Evolutionary conservation across 306 rosid species (phyloP), one percentile per base, ranked within the genome.

Genomic region (Crataegus laevigata): DNA sequence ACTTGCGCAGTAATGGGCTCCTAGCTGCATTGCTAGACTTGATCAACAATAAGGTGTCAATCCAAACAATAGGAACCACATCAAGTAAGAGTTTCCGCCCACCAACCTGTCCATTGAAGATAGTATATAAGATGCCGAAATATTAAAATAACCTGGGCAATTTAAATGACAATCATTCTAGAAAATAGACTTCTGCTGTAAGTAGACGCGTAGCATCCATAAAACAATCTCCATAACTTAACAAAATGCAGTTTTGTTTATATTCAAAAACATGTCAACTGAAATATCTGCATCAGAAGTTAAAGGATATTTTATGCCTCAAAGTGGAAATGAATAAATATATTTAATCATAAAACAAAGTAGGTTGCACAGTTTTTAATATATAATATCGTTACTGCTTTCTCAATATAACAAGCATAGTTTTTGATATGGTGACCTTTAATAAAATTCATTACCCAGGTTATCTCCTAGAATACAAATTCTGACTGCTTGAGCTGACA

Each of bases 1-100:
- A 89, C 82, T 94, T 94, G 82, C 91, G 96, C 40, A 90, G 96
- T 82, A 94, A 88, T 71, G 93, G 88, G 80, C 93, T 91, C 73
- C 76, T 80, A 78, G 85, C 79, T 28, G 98, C 97, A 77, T 79
- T 82, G 69, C 88, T 79, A 75, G 98, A 94, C 83, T 91, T 91
- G 77, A 86, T 82, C 82, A 94, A 78, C 79, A 76, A 74, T 3
- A 87, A 87, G 54, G 82, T 84, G 80, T 91, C 96, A 81, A 81
- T 87, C 98, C 98, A 94, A 72, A 91, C 92, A 75, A 80, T 55
- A 78, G 93, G 89, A 82, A 84, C 82, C 71, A 83, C 90, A 77
- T 86, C 89, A 74, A 79, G 78, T 88, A 94, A 86, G 82, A 91
- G 89, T 77, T 85, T 89, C 79, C 91, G 86, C 78, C 86, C 93